Evolutionary conservation across 768 basidiomycete genomes (phyloP), one percentile per base, ranked within the genome.

Genomic region (Lentinus tigrinus): DNA sequence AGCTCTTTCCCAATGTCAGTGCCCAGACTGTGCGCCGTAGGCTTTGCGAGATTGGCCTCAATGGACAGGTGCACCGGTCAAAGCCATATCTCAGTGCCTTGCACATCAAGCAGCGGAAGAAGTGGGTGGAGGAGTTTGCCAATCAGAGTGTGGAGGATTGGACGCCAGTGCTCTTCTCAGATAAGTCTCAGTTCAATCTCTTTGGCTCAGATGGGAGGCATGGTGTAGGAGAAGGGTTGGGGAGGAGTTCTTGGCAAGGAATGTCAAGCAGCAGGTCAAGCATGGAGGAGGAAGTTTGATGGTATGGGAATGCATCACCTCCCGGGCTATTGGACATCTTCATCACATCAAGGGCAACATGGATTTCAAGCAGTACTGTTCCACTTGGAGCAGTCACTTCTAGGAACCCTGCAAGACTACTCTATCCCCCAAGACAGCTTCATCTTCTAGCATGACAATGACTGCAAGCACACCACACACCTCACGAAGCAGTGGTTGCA

Each of bases 121-220:
- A n/a, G 13, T 53, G 52, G 52, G 24, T 24, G 23, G n/a, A 17
- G 52, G 27, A 47, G 21, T 3, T 38, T 17, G 7, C 14, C 13
- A 19, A 11, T 28, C 34, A 44, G 44, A n/a, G 24, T 6, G 3
- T 24, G 44, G 16, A 43, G 14, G 14, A 42, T 11, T 55, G 44
- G 54, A 8, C n/a, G 44, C 54, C 37, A 14, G 46, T 55, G 21
- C 21, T 55, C 34, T 55, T 47, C 46, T 55, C 54, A 47, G 46
- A 55, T 47, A 44, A 55, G 54, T 55, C 46, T 6, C 21, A 55
- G 34, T 55, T 55, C 34, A 54, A 54, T 21, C 42, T 54, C 31
- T 54, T 54, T 23, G 42, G 42, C 43, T 46, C 28, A 34, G 53
- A 44, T 36, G 43, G 53, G 23, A 46, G 31, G 43, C 53, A 27